Evolutionary conservation across 345 rosid species (phyloP).

Genomic region (Pugionium cornutum): DNA sequence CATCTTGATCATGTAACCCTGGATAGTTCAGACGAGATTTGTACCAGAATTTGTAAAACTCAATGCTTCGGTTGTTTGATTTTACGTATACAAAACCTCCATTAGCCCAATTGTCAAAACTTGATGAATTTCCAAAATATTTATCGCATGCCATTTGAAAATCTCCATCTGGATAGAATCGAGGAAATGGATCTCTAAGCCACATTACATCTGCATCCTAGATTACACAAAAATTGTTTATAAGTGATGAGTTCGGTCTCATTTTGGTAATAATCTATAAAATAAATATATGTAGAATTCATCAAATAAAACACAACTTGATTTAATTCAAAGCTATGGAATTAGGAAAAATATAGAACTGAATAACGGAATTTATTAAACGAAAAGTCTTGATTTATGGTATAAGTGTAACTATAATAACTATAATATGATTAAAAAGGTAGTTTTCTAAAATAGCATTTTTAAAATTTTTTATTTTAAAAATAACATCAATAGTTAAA

Average conservation of each 20-base stretch:
- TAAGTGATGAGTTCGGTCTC: background rate
- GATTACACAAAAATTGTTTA: background rate
- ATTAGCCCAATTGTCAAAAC: constrained; percentile 48
- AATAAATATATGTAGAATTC: background rate
- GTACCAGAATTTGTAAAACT: constrained; percentile 69
- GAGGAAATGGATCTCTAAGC: constrained; percentile 70
- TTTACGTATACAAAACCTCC: constrained; percentile 66
- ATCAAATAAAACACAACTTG: no score
- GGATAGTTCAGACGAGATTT: constrained; percentile 47
- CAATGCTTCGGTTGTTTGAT: constrained; percentile 52
- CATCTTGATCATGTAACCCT: constrained; percentile 69
- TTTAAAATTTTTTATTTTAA: no score
- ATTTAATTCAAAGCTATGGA: no score
- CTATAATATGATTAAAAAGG: no score
- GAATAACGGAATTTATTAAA: no score
- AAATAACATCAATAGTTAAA: no score
- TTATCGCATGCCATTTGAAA: constrained; percentile 80
- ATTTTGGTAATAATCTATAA: background rate
- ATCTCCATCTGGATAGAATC: constrained; percentile 53
- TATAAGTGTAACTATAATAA: no score
- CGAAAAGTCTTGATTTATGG: no score
- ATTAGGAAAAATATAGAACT: no score
- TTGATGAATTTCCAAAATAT: constrained; percentile 43
- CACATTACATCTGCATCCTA: constrained; percentile 83
- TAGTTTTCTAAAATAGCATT: no score